Conservation (phyloP, 2,329 filamentous ascomycete genomes). For the Rhexocercosporidium sp. region DNA sequence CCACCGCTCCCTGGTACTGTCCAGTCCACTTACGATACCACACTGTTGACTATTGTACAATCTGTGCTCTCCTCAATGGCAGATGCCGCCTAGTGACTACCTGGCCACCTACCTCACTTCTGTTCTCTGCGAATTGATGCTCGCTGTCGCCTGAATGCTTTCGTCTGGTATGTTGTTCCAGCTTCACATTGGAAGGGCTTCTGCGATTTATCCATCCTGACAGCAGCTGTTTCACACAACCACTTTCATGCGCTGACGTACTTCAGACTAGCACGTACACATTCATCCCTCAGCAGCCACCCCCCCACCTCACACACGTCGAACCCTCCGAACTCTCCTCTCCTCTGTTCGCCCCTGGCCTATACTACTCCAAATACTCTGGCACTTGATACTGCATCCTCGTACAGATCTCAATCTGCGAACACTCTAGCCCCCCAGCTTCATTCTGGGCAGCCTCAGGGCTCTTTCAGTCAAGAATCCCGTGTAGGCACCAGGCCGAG, state of each 20-base stretch:
- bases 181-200: conserved; percentile 11
- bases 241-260: conserved; percentile 40
- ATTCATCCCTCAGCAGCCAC: conserved; percentile 29
- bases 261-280: conserved; percentile 38
- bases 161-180: conserved; percentile 31
- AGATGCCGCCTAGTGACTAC: conserved; percentile 5
- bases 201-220: conserved; percentile 29
- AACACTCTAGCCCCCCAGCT: conserved; percentile 20
- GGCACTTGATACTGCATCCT: neutral
- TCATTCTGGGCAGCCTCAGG: conserved; percentile 26
- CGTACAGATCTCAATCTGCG: conserved; percentile 19
- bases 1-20: conserved; percentile 20
- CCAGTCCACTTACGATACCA: too few species aligned
- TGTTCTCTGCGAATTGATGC: conserved; percentile 19
- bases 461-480: conserved; percentile 20
- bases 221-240: conserved; percentile 34
- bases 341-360: conserved; percentile 24
- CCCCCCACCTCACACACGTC: conserved; percentile 28
- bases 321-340: conserved; percentile 19
- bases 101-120: neutral
- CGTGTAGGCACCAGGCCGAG: conserved; percentile 32
- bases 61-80: neutral
- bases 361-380: conserved; percentile 28
- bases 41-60: neutral
- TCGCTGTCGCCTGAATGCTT: conserved; percentile 16